Conservation (phyloP, 176 grass and related monocot species). For the Oryza rufipogon region DNA sequence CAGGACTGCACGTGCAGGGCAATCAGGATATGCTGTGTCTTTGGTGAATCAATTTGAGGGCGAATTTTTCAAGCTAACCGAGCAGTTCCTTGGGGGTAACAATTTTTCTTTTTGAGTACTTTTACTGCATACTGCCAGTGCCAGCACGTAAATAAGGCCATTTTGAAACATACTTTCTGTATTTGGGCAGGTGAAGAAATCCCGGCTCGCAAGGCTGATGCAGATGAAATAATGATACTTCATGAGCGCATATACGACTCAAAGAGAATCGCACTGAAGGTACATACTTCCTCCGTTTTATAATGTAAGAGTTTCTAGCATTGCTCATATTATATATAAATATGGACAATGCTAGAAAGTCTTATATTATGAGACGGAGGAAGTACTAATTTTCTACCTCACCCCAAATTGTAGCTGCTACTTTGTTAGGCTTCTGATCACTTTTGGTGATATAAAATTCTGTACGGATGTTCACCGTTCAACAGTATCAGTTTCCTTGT, state of each 20-base stretch:
- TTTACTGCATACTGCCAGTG: background rate
- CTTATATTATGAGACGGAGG: too few relatives aligned
- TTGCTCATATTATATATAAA: too few relatives aligned
- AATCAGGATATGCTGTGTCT: conserved; percentile 79
- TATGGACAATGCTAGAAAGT: too few relatives aligned
- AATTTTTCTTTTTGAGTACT: background rate
- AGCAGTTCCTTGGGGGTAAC: conserved; percentile 73
- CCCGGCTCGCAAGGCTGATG: background rate
- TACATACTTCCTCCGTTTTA: conserved; percentile 6
- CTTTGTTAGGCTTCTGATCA: too few relatives aligned
- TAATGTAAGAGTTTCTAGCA: too few relatives aligned
- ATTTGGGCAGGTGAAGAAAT: conserved; percentile 59
- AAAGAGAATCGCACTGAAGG: conserved; percentile 73
- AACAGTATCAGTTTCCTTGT: background rate
- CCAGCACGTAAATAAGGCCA: background rate
- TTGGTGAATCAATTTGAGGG: conserved; percentile 94
- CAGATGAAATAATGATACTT: conserved; percentile 70
- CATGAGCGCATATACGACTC: conserved; percentile 60
- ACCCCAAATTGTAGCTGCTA: conserved; percentile 1
- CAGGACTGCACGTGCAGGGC: conserved; percentile 91
- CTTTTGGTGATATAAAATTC: too few relatives aligned
- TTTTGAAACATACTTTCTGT: background rate
- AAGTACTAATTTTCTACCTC: background rate
- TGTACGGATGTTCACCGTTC: too few relatives aligned
- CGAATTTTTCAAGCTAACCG: conserved; percentile 78